phyloP scores from a whole-genome alignment of 257 asterid genomes.

The Plantago major region DNA sequence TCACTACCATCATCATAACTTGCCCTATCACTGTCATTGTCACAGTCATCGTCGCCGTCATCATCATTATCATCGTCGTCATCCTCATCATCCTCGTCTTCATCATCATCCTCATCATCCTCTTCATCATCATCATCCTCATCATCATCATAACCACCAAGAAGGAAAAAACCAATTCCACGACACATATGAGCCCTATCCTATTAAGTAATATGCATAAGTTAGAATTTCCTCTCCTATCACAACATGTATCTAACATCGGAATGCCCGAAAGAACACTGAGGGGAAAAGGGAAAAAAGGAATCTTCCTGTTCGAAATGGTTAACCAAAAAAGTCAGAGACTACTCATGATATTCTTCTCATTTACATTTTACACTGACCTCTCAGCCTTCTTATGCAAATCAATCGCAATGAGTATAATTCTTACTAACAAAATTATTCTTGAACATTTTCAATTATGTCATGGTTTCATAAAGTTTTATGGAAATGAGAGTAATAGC shows the following conservation, averaged over 20 bases:
- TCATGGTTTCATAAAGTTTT: too few relatives aligned
- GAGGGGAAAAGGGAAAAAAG: too few relatives aligned
- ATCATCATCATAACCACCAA: slow-evolving; percentile 34
- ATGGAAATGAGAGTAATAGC: too few relatives aligned
- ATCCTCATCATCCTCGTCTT: background rate
- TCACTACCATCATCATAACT: slow-evolving; percentile 18
- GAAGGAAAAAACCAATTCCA: slow-evolving; percentile 36
- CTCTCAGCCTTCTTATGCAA: too few relatives aligned
- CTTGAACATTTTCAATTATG: too few relatives aligned
- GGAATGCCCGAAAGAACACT: background rate
- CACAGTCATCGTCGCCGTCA: slow-evolving; percentile 7
- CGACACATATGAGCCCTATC: slow-evolving; percentile 37
- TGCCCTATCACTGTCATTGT: background rate
- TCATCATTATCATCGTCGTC: slow-evolving; percentile 16
- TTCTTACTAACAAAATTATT: too few relatives aligned
- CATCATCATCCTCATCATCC: slow-evolving; percentile 14
- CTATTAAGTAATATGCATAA: slow-evolving; percentile 31
- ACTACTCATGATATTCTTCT: too few relatives aligned
- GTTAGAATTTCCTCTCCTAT: slow-evolving; percentile 31
- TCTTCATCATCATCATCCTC: slow-evolving; percentile 20
- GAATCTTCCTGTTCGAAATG: too few relatives aligned
- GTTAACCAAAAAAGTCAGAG: too few relatives aligned
- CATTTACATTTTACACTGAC: too few relatives aligned
- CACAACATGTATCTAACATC: background rate
- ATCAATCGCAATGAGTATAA: too few relatives aligned